Conservation (phyloP, 495 filamentous ascomycete species). For the Penicillium riverlandense region DNA sequence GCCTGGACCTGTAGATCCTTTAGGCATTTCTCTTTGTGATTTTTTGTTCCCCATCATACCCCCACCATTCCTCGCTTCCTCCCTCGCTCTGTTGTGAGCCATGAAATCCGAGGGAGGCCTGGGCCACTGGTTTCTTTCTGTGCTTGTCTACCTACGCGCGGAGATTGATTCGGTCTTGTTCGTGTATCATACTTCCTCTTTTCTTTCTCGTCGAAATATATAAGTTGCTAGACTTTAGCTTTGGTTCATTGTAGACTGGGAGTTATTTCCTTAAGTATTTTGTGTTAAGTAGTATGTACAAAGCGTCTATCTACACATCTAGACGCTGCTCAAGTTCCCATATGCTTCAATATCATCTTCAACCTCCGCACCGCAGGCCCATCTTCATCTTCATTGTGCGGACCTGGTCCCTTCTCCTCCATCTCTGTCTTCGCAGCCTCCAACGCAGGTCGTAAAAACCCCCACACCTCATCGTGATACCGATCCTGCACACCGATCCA, state of each 20-base stretch:
- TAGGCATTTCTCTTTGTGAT: neutral
- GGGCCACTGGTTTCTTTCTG: neutral
- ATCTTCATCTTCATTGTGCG: constrained; percentile 15
- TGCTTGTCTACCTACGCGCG: neutral
- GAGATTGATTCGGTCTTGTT: neutral
- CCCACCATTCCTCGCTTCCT: neutral
- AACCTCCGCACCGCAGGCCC: constrained; percentile 42
- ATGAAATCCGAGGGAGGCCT: neutral
- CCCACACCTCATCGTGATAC: constrained; percentile 77
- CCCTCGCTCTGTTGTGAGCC: neutral
- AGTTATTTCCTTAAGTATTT: neutral
- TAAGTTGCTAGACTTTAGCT: neutral
- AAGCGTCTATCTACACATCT: neutral
- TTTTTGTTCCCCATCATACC: neutral
- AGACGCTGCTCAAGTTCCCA: constrained; percentile 18
- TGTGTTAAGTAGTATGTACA: neutral
- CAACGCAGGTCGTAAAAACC: constrained; percentile 55
- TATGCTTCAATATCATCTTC: constrained; percentile 45
- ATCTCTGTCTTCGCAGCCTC: constrained; percentile 57
- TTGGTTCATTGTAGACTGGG: constrained; percentile 7
- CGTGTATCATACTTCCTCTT: neutral
- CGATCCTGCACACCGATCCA: constrained; percentile 58
- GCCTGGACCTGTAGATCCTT: constrained; percentile 51
- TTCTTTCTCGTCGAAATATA: neutral
- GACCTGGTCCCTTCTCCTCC: constrained; percentile 38